Evolutionary conservation across 2,329 filamentous ascomycete species (phyloP).

Genomic region (Fusarium guadeloupense): DNA sequence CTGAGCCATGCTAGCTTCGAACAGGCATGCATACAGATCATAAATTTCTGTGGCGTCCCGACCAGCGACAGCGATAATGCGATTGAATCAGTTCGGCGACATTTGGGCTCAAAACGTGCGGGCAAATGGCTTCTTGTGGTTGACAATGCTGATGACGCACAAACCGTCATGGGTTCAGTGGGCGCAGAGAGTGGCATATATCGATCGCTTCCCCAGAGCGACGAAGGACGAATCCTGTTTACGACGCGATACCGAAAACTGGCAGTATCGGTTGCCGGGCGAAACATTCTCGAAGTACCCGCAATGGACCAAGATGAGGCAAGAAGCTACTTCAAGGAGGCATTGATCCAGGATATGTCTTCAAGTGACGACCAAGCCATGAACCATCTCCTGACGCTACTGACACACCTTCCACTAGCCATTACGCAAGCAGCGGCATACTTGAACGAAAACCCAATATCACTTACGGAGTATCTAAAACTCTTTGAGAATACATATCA

Average conservation of each 20-base stretch:
- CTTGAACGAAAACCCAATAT: slow-evolving; percentile 46
- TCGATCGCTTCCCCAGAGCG: slow-evolving; percentile 41
- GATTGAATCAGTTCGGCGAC: not conserved
- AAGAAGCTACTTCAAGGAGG: too few relatives aligned
- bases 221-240: slow-evolving; percentile 31
- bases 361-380: not conserved
- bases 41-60: too few relatives aligned
- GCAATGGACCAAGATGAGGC: too few relatives aligned
- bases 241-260: too few relatives aligned
- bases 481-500: slow-evolving; percentile 23
- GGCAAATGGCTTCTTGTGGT: slow-evolving; percentile 40
- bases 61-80: not conserved
- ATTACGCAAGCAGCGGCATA: slow-evolving; percentile 55
- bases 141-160: slow-evolving; percentile 39
- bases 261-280: too few relatives aligned
- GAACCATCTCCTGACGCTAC: not conserved
- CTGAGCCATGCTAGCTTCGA: slow-evolving; percentile 12
- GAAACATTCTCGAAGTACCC: too few relatives aligned
- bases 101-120: slow-evolving; percentile 26
- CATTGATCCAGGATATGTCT: too few relatives aligned
- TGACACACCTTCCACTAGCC: slow-evolving; percentile 52
- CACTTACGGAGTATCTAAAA: slow-evolving; percentile 46
- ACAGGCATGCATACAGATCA: not conserved
- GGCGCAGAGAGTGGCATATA: too few relatives aligned
- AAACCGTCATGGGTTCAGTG: not conserved